Base-by-base conservation (phyloP, 2,329 filamentous ascomycete species). In the Emergomyces orientalis region DNA sequence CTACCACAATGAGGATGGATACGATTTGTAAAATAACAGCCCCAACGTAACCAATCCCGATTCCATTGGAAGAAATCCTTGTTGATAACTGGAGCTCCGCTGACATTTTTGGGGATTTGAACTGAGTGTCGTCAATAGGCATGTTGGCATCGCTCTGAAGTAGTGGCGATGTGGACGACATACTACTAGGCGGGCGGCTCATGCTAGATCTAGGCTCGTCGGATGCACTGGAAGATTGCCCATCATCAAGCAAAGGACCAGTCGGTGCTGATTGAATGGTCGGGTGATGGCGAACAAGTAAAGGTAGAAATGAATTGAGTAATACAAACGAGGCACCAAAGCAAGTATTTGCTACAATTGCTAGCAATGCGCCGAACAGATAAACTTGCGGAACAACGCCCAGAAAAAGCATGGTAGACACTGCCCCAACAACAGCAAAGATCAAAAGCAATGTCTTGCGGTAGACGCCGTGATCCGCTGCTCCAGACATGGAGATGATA, bases 291-390 rank as follows among this genome's bases (percentile, higher is more conserved):
- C 93, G 85, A 63, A 97, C 94, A 11, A 99, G 82, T 9, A 99
- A 80, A 0, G 94, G 94, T 52, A 99, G 79, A 71, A 97, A 99
- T 0, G 92, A 96, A 77, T 99, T 99, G 55, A 99, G 79, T 14
- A 99, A 82, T 2, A 99, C 94, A 74, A 96, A 97, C 0, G 91
- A 96, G 19, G 92, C 91, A 27, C 94, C 94, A 72, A 97, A 96
- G 54, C 91, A 93, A 1, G 91, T 95, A 73, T 97, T 97, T 43
- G 92, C 89, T 59, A 97, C 80, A 67, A 97, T 90, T 37, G 94
- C 92, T 64, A 96, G 81, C 2, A 97, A 67, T 3, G 89, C 90
- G 54, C 89, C 93, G 13, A 97, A 75, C 2, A 96, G 71, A 72
- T 96, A 97, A 11, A 90, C 79, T 54, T 84, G 82, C 34, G 90